Evolutionary conservation across 2,329 filamentous ascomycete genomes (phyloP), one percentile per base, ranked within the genome.

Genomic region (Aspergillus niger): DNA sequence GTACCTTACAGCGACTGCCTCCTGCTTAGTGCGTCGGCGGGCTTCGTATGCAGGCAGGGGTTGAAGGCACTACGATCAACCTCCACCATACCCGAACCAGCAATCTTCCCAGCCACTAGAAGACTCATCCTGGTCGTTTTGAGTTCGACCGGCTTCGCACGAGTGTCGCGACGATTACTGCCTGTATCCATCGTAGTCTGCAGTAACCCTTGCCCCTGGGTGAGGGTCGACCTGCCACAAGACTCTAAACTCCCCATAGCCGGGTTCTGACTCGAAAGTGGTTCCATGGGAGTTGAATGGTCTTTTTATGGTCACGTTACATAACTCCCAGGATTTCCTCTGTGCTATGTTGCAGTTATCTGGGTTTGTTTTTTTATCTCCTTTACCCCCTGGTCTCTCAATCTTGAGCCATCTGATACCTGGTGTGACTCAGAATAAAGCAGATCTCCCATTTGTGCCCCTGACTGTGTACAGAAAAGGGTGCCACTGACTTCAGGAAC

Each of bases 61-160:
- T 41, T 2, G 28, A 15, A 17, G 38, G 50, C 50, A 26, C 24
- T 24, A 13, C 55, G 22, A 50, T 57, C 41, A 58, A 36, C 57
- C 49, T 39, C 56, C 32, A 38, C 62, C 61, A 66, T 48, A 38
- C 64, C 56, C 22, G 43, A 50, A 62, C 26, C 8, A 52, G 62
- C 48, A 64, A 55, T 49, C 55, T 38, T 49, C 54, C 63, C 62
- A 55, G 30, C 7, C 38, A 26, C 58, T 57, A 61, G 38, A 44
- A 15, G 24, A 30, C 10, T 17, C 22, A 44, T 55, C 53, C 53
- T 43, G 24, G 53, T 55, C 41, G 53, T 24, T 28, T 58, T 52
- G 48, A 58, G 24, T 58, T 52, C 20, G 49, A 41, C 44, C 28
- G 55, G 43, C 55, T 57, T 24, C 38, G 28, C 49, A 43, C 39